Evolutionary conservation across 306 rosid species (phyloP).

Genomic region (Oxytropis ochrocephala): DNA sequence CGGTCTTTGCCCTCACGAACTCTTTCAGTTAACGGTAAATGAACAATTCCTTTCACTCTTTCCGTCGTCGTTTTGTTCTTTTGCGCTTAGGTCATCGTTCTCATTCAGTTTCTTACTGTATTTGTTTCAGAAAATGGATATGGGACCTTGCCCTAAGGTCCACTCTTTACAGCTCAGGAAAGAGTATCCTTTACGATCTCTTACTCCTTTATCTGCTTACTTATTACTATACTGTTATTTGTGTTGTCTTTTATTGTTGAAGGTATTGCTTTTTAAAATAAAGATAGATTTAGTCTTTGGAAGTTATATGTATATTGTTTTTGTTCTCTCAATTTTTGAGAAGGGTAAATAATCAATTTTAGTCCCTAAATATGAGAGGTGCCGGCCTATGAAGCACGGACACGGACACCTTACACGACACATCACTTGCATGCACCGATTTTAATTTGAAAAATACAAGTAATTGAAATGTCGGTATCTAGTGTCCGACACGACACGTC

Average conservation of each 20-base stretch:
- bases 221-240: background rate
- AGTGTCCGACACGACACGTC: too few relatives aligned
- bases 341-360: too few relatives aligned
- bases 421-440: too few relatives aligned
- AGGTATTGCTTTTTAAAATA: background rate
- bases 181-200: slow-evolving; percentile 79
- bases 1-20: slow-evolving; percentile 98
- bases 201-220: background rate
- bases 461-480: too few relatives aligned
- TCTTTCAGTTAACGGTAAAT: slow-evolving; percentile 87
- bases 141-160: slow-evolving; percentile 98
- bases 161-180: slow-evolving; percentile 98
- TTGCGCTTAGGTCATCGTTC: background rate
- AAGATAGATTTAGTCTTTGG: background rate
- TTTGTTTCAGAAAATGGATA: slow-evolving; percentile 91
- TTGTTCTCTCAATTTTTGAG: too few relatives aligned
- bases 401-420: too few relatives aligned
- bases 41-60: background rate
- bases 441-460: too few relatives aligned
- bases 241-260: background rate
- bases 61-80: background rate
- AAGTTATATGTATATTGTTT: background rate
- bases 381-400: too few relatives aligned
- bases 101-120: background rate
- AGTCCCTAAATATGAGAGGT: too few relatives aligned